These are phyloP conservation scores for Fraxinus paxiana DNA, from an alignment of 305 asterid species.

Conservation along the genomic window DNA sequence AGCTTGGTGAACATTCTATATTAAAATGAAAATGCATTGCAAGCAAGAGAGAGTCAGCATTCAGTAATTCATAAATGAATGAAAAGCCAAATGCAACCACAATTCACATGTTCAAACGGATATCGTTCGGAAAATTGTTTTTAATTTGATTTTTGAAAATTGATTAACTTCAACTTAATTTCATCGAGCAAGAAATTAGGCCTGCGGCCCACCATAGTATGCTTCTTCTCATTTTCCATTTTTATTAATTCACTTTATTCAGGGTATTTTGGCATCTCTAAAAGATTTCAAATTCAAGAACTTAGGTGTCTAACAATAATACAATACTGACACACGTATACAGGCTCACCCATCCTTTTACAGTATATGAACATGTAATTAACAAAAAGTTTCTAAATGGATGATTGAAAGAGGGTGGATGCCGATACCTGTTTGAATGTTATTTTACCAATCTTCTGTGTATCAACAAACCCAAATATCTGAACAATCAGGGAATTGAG, in stretches of 20 bases:
- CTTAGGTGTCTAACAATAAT: not conserved
- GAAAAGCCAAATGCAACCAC: not conserved
- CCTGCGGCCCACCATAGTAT: not conserved
- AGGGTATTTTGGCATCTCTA: not conserved
- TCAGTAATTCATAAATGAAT: not conserved
- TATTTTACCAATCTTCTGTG: slow-evolving; percentile 63
- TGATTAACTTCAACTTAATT: not conserved
- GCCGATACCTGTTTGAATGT: slow-evolving; percentile 70
- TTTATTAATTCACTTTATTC: not conserved
- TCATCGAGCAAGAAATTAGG: not conserved
- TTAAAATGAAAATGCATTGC: not conserved
- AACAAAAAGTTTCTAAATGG: not conserved
- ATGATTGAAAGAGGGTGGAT: not conserved
- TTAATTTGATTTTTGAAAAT: not conserved
- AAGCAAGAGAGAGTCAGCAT: not conserved
- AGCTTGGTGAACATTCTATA: not conserved
- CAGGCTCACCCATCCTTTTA: not conserved
- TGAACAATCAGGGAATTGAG: slow-evolving; percentile 36
- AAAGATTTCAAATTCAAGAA: not conserved
- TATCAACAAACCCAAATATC: slow-evolving; percentile 79
- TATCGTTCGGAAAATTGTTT: not conserved
- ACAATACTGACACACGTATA: not conserved
- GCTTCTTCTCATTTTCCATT: not conserved
- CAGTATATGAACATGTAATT: not conserved
- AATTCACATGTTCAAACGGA: not conserved